A percentile compares a stretch with the other conserved stretches of the same genome.
phyloP scores from a whole-genome alignment of 305 asterid species.

The Fraxinus platypoda region DNA sequence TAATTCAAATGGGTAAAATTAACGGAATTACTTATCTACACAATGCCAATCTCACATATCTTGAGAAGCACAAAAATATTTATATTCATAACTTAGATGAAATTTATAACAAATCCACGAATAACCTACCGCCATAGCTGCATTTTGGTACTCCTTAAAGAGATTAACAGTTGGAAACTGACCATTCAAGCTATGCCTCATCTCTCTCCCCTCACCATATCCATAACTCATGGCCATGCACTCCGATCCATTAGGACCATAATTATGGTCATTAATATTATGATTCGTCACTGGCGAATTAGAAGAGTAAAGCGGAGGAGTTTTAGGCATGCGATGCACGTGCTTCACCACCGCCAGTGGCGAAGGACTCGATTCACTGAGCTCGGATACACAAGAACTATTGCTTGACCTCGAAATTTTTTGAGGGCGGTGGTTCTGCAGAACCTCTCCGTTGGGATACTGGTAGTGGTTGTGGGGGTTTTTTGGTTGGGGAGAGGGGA shows the following conservation, averaged over 20 bases:
- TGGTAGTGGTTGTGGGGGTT: conserved; percentile 33
- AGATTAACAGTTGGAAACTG: conserved; percentile 78
- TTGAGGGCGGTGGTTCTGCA: conserved; percentile 56
- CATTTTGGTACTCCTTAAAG: conserved; percentile 89
- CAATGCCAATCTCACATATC: not conserved
- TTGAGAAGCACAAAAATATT: not conserved
- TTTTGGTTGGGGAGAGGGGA: conserved; percentile 53
- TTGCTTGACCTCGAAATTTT: conserved; percentile 41
- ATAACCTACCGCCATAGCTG: conserved; percentile 88
- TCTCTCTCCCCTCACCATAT: conserved; percentile 39
- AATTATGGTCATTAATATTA: not conserved
- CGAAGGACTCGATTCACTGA: conserved; percentile 37
- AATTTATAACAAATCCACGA: not conserved
- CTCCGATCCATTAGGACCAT: conserved; percentile 39
- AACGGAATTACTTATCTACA: not conserved
- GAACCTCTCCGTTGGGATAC: conserved; percentile 50
- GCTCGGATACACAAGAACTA: conserved; percentile 31
- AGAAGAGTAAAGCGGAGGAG: conserved; percentile 32
- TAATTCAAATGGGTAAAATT: not conserved
- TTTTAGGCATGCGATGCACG: conserved; percentile 45
- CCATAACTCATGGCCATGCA: conserved; percentile 34
- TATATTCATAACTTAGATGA: not conserved
- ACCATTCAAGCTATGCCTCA: conserved; percentile 80
- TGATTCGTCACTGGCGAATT: conserved; percentile 36
- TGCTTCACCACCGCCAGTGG: conserved; percentile 68